A percentile compares a stretch with the other conserved stretches of the same genome.
Evolutionary conservation across 257 asterid species (phyloP).

Genomic region (Prunella vulgaris): DNA sequence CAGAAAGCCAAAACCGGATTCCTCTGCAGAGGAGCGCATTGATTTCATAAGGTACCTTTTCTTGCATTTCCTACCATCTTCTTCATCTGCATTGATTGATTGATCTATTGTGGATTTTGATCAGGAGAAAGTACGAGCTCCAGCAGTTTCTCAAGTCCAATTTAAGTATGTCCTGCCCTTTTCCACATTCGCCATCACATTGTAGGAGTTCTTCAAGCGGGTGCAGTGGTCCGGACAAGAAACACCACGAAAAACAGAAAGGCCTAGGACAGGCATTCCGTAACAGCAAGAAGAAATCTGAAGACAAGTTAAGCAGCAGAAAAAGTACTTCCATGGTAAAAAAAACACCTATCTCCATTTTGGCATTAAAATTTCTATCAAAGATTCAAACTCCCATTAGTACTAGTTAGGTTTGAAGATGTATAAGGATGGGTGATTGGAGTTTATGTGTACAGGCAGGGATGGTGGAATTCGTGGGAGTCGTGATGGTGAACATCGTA

Average conservation of each 20-base stretch:
- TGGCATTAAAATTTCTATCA: neutral
- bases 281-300: conserved; percentile 62
- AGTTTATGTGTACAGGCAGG: conserved; percentile 65
- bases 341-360: neutral
- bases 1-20: conserved; percentile 58
- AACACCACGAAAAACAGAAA: conserved; percentile 45
- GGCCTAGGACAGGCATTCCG: conserved; percentile 73
- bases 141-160: conserved; percentile 53
- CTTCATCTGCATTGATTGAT: neutral
- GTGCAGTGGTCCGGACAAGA: conserved; percentile 40
- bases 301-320: conserved; percentile 37
- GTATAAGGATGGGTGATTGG: neutral
- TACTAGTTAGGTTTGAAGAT: no score
- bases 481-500: conserved; percentile 79
- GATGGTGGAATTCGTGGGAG: conserved; percentile 93
- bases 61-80: neutral
- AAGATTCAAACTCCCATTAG: neutral
- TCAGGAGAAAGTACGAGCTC: conserved; percentile 81
- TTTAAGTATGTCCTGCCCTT: conserved; percentile 35
- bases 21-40: conserved; percentile 61
- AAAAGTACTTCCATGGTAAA: conserved; percentile 63
- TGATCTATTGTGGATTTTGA: conserved; percentile 7
- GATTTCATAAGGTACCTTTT: conserved; percentile 80
- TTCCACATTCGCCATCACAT: conserved; percentile 29
- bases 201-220: conserved; percentile 32